These are phyloP conservation scores for sunflower (Helianthus annuus) DNA, from an alignment of 129 eudicot genomes.

Conservation along the genomic window HanXRQr2.0-SUNRISE NC_035433.2:87228065-87228564, in stretches of 20 bases:
- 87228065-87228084: slow-evolving; percentile 61
- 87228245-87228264: slow-evolving; percentile 65
- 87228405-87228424: slow-evolving; percentile 79
- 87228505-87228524: slow-evolving; percentile 74
- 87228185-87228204: slow-evolving; percentile 53
- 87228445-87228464: slow-evolving; percentile 81
- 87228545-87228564: slow-evolving; percentile 27
- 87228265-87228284: slow-evolving; percentile 55
- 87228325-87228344: slow-evolving; percentile 79
- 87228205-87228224: slow-evolving; percentile 62
- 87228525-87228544: slow-evolving; percentile 50
- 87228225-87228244: slow-evolving; percentile 86
- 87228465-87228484: slow-evolving; percentile 75
- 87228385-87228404: slow-evolving; percentile 83
- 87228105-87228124: slow-evolving; percentile 44
- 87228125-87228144: slow-evolving; percentile 57
- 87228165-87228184: slow-evolving; percentile 59
- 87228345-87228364: slow-evolving; percentile 67
- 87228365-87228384: slow-evolving; percentile 70
- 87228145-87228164: slow-evolving; percentile 62
- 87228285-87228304: slow-evolving; percentile 73
- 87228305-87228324: slow-evolving; percentile 67
- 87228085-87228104: slow-evolving; percentile 55
- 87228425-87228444: slow-evolving; percentile 81
- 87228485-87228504: slow-evolving; percentile 83